Evolutionary conservation across 2,329 filamentous ascomycete genomes (phyloP), one percentile per base, ranked within the genome.

Genomic region (Pezicula carpinea): DNA sequence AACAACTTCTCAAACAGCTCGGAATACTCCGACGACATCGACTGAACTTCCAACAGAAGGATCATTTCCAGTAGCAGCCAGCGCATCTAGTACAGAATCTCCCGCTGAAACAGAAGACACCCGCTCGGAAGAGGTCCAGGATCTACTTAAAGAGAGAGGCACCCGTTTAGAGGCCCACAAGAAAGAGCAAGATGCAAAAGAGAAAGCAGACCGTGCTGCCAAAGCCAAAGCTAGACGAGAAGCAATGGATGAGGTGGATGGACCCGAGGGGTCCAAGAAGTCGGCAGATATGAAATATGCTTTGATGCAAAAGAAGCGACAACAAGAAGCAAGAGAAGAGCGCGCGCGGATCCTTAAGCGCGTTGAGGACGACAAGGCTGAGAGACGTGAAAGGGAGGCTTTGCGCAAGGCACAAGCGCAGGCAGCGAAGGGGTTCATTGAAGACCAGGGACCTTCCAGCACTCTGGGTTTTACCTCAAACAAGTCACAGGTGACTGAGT

Each of bases 361-460:
- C 33, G 90, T 95, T 52, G 84, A 89, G 59, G 80, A 85, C 50
- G 89, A 95, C 67, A 87, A 85, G 61, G 75, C 75, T 10, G 84
- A 83, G 50, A 77, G 88, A 13, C 80, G 76, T 51, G 70, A 78
- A 44, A 71, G 73, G 34, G 75, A 78, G 7, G 74, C 75, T 18
- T 69, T 72, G 49, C 68, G 74, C 31, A 74, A 75, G 62, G 66
- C 66, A 48, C 69, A 69, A 57, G 66, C 49, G 18, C 41, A 50
- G 13, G 49, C 48, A 4, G 19, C 26, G 33, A 42, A 47, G n/a
- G 38, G 11, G 4, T 4, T 22, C 8, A 11, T 23, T 15, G 38
- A 40, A 40, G 11, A 23, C 19, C 48, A 39, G 44, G 48, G 39
- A 52, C 51, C 34, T 44, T 40, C 51, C 11, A 26, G 6, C 3